A percentile compares a stretch with the other conserved stretches of the same genome.
Conservation (phyloP, 176 grass and related monocot genomes). For the Triticum turgidum region DNA sequence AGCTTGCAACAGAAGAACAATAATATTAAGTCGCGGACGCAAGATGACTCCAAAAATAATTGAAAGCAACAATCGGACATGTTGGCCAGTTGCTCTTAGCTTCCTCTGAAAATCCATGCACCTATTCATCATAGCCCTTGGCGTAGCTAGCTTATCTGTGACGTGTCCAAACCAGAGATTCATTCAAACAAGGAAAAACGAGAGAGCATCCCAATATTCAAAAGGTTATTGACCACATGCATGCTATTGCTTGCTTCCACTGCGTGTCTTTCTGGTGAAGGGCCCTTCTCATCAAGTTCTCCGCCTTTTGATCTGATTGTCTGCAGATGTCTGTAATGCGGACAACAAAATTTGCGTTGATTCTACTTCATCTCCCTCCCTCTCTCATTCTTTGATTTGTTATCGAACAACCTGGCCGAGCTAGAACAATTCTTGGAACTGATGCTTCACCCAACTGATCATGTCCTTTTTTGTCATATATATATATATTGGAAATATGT, state of each 20-base stretch:
- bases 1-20: background rate
- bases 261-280: constrained; percentile 24
- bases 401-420: constrained; percentile 42
- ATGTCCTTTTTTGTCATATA: constrained; percentile 19
- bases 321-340: constrained; percentile 4
- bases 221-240: constrained; percentile 14
- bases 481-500: constrained; percentile 1
- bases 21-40: background rate
- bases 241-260: background rate
- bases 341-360: constrained; percentile 31
- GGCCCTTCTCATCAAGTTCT: constrained; percentile 29
- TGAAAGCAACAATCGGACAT: background rate
- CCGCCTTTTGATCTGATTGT: background rate
- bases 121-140: background rate
- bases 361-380: constrained; percentile 35
- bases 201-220: background rate
- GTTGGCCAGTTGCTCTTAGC: constrained; percentile 13
- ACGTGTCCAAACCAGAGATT: constrained; percentile 25
- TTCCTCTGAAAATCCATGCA: constrained; percentile 24
- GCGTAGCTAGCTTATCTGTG: constrained; percentile 28
- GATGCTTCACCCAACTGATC: constrained; percentile 39
- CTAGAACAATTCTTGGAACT: background rate
- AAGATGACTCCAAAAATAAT: constrained; percentile 7
- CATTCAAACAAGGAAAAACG: background rate
- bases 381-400: constrained; percentile 26